Evolutionary conservation across 108 stramenopile genomes (phyloP), one percentile per base, ranked within the genome.

Genomic region (Nannochloropsis gaditana): DNA sequence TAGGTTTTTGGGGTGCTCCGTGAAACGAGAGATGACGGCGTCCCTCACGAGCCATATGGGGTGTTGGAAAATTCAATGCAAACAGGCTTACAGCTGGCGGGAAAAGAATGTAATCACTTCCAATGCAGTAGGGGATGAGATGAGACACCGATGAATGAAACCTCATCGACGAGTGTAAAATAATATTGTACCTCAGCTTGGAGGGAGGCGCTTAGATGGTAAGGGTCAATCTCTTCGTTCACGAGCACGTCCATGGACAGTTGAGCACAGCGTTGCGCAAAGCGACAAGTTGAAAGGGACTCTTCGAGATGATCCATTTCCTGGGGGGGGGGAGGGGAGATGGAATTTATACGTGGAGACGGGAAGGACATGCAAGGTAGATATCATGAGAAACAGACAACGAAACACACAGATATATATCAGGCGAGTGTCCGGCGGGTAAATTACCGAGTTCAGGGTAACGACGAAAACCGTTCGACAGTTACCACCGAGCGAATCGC

Each of bases 391-490:
- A 50, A 15, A 50, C 47, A 50, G 15, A 50, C 0, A 50, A 50
- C 11, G 47, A 15, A 50, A 50, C 10, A 50, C 10, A 50, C 11
- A 15, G 47, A 50, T 10, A 15, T 10, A 50, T 10, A 15, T 10
- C 10, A 15, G 47, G 47, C 10, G 31, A 31, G 31, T 31, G 31
- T 10, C 10, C 10, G 59, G 59, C 15, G 59, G 59, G 59, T 0
- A 15, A 11, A 10, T 50, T 50, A 50, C 91, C n/a, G 92, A 84
- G 79, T 83, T 87, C 45, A 93, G 89, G 87, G 92, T 93, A 8
- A 92, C 91, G 45, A 92, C 83, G 90, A 93, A 92, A 79, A 92
- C 92, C 10, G 93, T 93, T 83, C 92, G 90, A 83, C 93, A 93
- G 83, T 93, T 93, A 41, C 93, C 93, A 8, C 92, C 92, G 9